Conservation (phyloP, 192 early-diverging fungal genomes). For the Dissophora globulifera region DNA sequence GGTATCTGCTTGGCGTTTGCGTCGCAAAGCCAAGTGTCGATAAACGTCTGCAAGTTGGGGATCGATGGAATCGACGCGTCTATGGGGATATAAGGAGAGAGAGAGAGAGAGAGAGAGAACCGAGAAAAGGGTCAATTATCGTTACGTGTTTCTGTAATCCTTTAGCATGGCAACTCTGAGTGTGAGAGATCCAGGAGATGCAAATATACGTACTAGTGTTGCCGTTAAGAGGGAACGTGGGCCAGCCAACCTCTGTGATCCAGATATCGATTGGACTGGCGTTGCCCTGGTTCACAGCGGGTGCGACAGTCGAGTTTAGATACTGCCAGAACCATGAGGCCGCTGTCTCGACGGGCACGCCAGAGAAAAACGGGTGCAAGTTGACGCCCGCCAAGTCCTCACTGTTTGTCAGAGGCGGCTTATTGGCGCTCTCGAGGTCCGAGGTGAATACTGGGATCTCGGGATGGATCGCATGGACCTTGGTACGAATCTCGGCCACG, state of each 20-base stretch:
- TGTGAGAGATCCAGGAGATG: no score
- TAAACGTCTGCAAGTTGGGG: constrained; percentile 49
- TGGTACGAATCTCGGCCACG: constrained; percentile 42
- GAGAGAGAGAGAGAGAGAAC: background rate
- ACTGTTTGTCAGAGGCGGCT: constrained; percentile 29
- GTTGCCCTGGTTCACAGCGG: constrained; percentile 12
- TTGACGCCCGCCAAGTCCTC: constrained; percentile 52
- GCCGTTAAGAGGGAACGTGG: constrained; percentile 38
- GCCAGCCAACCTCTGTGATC: constrained; percentile 60
- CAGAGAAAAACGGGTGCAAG: constrained; percentile 59
- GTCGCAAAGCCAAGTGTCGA: constrained; percentile 57
- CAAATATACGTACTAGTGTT: constrained; percentile 20
- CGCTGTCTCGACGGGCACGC: constrained; percentile 31
- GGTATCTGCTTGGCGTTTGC: constrained; percentile 50
- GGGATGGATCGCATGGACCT: constrained; percentile 20
- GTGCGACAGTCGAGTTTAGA: constrained; percentile 25
- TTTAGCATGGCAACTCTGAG: no score
- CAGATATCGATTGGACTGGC: constrained; percentile 17
- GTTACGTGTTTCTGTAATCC: no score
- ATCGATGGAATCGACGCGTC: constrained; percentile 52
- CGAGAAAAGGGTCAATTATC: no score
- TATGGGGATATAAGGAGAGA: no score
- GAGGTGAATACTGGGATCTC: constrained; percentile 55
- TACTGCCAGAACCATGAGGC: constrained; percentile 58
- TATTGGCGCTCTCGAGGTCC: constrained; percentile 30